phyloP scores from a whole-genome alignment of 2,329 filamentous ascomycete species.

The Colletotrichum simmondsii region DNA sequence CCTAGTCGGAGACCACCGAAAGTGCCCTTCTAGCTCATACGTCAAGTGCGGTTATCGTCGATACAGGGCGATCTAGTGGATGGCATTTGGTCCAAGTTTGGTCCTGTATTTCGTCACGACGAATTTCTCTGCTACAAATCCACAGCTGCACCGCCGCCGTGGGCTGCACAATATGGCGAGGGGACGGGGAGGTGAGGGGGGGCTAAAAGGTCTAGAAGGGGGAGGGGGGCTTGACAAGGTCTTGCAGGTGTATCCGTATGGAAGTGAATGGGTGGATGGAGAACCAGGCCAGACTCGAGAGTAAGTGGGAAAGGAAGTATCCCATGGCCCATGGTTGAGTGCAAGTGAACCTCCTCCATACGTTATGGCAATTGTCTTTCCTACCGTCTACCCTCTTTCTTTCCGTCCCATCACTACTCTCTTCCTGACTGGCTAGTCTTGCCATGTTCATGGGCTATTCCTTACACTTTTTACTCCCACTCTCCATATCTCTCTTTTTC shows the following conservation, averaged over 20 bases:
- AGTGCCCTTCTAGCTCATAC: conserved; percentile 22
- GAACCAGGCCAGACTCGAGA: conserved; percentile 3
- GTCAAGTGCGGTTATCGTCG: conserved; percentile 28
- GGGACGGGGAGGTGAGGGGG: background rate
- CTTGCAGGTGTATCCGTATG: conserved; percentile 26
- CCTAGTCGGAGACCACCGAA: conserved; percentile 31
- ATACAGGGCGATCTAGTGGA: conserved; percentile 24
- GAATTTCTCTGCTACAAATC: conserved; percentile 34
- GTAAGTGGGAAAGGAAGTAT: background rate
- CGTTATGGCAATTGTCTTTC: conserved; percentile 5
- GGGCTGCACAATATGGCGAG: conserved; percentile 19
- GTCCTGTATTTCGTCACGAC: conserved; percentile 26
- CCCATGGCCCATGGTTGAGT: conserved; percentile 2
- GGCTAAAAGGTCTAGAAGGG: conserved; percentile 23
- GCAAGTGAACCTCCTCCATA: conserved; percentile 7
- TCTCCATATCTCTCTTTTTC: background rate
- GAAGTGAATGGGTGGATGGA: conserved; percentile 10
- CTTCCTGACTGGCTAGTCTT: conserved; percentile 8
- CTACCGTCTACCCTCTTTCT: conserved; percentile 17
- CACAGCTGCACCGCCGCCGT: conserved; percentile 31
- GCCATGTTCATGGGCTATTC: conserved; percentile 20
- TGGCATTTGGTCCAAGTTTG: conserved; percentile 8
- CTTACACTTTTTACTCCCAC: conserved; percentile 9
- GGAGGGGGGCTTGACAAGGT: conserved; percentile 24
- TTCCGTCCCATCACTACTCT: conserved; percentile 26